These are phyloP conservation scores for Saccharomycopsis guyanensis DNA, from an alignment of 805 yeast genomes.

Conservation along the genomic window DNA sequence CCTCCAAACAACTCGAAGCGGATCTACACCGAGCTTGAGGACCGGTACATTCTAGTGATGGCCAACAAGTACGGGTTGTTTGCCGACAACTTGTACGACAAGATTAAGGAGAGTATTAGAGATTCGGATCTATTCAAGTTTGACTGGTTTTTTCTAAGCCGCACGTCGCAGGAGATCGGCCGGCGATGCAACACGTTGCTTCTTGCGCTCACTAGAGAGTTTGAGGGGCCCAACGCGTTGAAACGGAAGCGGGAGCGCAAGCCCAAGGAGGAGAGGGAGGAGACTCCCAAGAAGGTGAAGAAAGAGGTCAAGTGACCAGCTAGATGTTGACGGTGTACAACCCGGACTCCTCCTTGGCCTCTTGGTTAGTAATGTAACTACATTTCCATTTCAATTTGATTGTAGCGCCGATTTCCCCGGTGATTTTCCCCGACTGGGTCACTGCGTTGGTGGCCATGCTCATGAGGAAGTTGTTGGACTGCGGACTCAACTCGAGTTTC, in stretches of 20 bases:
- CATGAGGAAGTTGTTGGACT: slow-evolving; percentile 46
- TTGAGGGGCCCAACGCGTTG: slow-evolving; percentile 50
- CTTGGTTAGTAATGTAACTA: slow-evolving; percentile 44
- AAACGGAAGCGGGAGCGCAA: slow-evolving; percentile 36
- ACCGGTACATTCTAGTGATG: slow-evolving; percentile 53
- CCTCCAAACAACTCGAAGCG: slow-evolving; percentile 82
- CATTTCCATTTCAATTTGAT: slow-evolving; percentile 74
- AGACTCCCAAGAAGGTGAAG: not conserved
- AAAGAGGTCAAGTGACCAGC: not conserved
- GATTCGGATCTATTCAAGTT: slow-evolving; percentile 55
- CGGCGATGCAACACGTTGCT: slow-evolving; percentile 63
- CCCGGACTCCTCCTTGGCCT: slow-evolving; percentile 48
- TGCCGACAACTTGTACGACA: slow-evolving; percentile 52
- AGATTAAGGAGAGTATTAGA: slow-evolving; percentile 55
- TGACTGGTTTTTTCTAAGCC: slow-evolving; percentile 65
- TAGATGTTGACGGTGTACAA: slow-evolving; percentile 29
- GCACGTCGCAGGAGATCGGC: slow-evolving; percentile 65
- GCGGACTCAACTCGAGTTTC: slow-evolving; percentile 52
- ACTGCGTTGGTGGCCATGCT: slow-evolving; percentile 43
- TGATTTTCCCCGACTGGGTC: slow-evolving; percentile 35
- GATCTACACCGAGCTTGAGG: slow-evolving; percentile 62
- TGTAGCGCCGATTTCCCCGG: slow-evolving; percentile 31
- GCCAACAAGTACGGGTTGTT: slow-evolving; percentile 61
- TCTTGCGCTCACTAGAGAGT: slow-evolving; percentile 62
- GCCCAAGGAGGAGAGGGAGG: not conserved